Conservation (phyloP, 2,329 filamentous ascomycete genomes). For the Didymellaceae sp. region DNA sequence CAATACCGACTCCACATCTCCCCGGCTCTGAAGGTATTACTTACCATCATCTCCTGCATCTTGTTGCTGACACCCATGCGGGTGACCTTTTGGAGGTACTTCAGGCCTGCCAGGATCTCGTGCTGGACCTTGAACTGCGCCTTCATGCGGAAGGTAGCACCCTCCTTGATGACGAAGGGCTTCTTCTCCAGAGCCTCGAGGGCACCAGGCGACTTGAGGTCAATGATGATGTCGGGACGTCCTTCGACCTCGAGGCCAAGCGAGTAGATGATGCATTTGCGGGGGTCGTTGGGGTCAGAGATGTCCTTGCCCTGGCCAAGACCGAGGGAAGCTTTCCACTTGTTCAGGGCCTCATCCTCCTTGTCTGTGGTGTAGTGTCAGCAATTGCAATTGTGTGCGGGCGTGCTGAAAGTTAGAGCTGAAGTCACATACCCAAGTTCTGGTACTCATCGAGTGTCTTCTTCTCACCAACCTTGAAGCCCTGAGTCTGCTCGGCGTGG, state of each 20-base stretch:
- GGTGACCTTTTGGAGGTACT: constrained; percentile 95
- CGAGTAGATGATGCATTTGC: constrained; percentile 91
- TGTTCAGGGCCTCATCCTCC: constrained; percentile 90
- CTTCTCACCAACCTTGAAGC: constrained; percentile 99
- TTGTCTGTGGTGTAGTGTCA: constrained; percentile 56
- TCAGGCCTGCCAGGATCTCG: constrained; percentile 91
- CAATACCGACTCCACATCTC: constrained; percentile 12
- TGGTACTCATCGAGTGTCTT: constrained; percentile 96
- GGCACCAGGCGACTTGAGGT: constrained; percentile 76
- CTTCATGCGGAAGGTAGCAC: constrained; percentile 91
- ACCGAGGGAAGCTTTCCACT: constrained; percentile 97
- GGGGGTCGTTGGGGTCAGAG: constrained; percentile 71
- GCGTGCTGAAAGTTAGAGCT: neutral
- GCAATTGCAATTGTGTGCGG: neutral
- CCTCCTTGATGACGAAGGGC: constrained; percentile 98
- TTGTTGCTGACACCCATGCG: constrained; percentile 88
- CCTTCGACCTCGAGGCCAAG: constrained; percentile 87
- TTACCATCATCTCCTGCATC: constrained; percentile 96
- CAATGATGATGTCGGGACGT: constrained; percentile 84
- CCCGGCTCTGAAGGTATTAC: constrained; percentile 39
- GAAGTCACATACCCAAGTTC: constrained; percentile 76
- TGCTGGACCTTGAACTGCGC: constrained; percentile 95
- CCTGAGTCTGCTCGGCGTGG: constrained; percentile 84
- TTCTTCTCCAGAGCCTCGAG: constrained; percentile 82
- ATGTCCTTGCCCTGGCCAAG: constrained; percentile 67